Evolutionary conservation across 192 early-diverging fungal species (phyloP), one percentile per base, ranked within the genome.

Genomic region (Umbelopsis sp.): DNA sequence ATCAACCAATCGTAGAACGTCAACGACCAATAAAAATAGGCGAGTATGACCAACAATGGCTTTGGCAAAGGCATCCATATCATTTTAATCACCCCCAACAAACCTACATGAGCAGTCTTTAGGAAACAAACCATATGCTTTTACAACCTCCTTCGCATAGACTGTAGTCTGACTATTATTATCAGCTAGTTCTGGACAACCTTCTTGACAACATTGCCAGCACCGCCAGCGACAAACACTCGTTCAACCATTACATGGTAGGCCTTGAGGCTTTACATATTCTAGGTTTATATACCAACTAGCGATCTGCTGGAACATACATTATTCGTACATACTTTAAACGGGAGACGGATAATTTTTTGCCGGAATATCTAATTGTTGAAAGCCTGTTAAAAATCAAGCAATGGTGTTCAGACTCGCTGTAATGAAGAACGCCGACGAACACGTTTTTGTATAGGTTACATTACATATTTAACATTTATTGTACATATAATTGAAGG

Each of bases 141-240:
- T 69, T 13, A 1, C 46, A 4, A 35, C 12, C 51, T 69, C 49
- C 21, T 23, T 45, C 4, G 30, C 30, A 51, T 50, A 69, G n/a
- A 69, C 46, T 1, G 67, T 69, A 22, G 45, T 22, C 15, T 11
- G 46, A 15, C 51, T 45, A 7, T 46, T 1, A 9, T 49, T 51
- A 13, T 46, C 30, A 15, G 23, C 6, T 7, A 48, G 35, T 30
- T 30, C 27, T 49, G 33, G 21, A 69, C 67, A 16, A 69, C 23
- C 46, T 35, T 49, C 25, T 22, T 46, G 16, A 49, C 48, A 7
- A 69, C 23, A 16, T 49, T 46, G 1, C 49, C 67, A 16, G 67
- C 48, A 21, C 46, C 67, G 30, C 67, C 67, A 16, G 33, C 51
- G 0, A 69, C 25, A 18, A 50, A 69, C 12, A 69, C 30, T 20